Evolutionary conservation across 78 protist species (phyloP).

Genomic region (Guillardia theta): DNA sequence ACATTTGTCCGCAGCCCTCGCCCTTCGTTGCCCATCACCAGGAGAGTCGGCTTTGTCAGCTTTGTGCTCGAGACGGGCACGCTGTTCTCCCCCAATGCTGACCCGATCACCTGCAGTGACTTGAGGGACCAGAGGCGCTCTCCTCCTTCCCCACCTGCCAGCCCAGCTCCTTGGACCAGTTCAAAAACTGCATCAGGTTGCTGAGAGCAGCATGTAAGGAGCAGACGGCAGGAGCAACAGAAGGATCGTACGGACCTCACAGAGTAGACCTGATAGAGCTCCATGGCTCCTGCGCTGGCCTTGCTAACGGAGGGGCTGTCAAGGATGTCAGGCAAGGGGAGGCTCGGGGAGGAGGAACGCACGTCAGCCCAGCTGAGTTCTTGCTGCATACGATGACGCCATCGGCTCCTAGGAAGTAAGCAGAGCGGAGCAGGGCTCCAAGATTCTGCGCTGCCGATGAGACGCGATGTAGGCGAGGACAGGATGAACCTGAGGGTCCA

Average conservation of each 20-base stretch:
- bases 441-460: too few species aligned
- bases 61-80: neutral
- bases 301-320: neutral
- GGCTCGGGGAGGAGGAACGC: too few species aligned
- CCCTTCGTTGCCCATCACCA: constrained; percentile 36
- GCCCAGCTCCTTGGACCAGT: neutral
- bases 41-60: neutral
- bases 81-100: neutral
- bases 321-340: too few species aligned
- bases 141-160: neutral
- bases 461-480: too few species aligned
- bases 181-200: neutral
- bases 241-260: too few species aligned
- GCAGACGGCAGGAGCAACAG: too few species aligned
- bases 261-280: constrained; percentile 5
- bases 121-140: neutral
- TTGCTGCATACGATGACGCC: constrained; percentile 32
- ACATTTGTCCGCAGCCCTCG: constrained; percentile 45
- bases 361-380: constrained; percentile 51
- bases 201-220: too few species aligned
- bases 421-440: constrained; percentile 52
- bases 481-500: too few species aligned
- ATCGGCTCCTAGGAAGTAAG: constrained; percentile 29
- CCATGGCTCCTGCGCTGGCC: constrained; percentile 45
- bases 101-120: neutral